Evolutionary conservation across 1,284 basidiomycete genomes (phyloP), one percentile per base, ranked within the genome.

Genomic region (Microbotryum violaceum): DNA sequence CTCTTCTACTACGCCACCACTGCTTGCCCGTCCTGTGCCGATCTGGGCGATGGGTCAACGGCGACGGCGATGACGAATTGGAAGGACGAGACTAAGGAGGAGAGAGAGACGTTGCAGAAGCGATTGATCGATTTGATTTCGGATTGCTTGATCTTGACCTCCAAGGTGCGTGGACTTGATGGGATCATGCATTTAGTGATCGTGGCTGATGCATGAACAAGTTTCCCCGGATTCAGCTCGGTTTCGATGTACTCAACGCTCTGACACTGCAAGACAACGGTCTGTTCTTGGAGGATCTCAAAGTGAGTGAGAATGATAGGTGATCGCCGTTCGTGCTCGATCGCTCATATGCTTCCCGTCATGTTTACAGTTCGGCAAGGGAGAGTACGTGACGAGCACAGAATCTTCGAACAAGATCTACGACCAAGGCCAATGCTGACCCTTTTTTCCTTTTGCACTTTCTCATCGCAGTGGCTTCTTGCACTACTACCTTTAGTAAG

Each of bases 221-320:
- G 49, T 44, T 23, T 25, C 20, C 21, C 1, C 27, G 16, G 25
- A 6, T 12, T 6, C 63, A 88, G 75, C 84, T 86, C 52, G 83
- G 84, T 54, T 97, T 98, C 72, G 96, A 99, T 74, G 96, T 98
- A 10, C 85, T 98, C 76, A 98, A 99, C 76, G 90, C 89, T 1
- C 77, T 98, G 63, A 94, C 92, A 10, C 77, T 97, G 62, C 90
- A 97, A 86, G 96, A 98, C 76, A 98, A 97, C 75, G 80, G 85
- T 62, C 75, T 82, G 54, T 87, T 98, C 77, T 74, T 98, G 58
- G 77, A 83, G 42, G 89, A 94, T 61, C 81, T 71, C 46, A 71
- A 91, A 66, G 69, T 71, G 6, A 52, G 68, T 42, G 31, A 31
- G 44, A 12, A 20, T 9, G 20, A 51, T 18, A 2, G 18, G 53